Evolutionary conservation across 257 asterid species (phyloP).

Genomic region (Sherardia arvensis): DNA sequence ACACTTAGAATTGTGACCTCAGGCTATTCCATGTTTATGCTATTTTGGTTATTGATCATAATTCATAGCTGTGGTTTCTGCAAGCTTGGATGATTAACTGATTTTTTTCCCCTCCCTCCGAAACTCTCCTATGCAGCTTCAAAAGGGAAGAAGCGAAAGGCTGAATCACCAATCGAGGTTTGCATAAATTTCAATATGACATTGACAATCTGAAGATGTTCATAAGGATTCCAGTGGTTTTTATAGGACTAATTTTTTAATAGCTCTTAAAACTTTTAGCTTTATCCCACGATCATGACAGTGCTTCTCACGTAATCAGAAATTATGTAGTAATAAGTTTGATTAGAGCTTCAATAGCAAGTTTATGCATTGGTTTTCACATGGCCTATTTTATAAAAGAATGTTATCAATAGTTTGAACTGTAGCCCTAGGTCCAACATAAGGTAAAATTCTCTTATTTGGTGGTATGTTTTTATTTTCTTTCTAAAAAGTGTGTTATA

Average conservation of each 20-base stretch:
- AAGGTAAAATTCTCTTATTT: not conserved
- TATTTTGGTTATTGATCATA: not conserved
- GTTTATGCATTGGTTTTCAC: not conserved
- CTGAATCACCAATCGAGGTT: slow-evolving; percentile 68
- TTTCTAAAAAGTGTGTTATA: not conserved
- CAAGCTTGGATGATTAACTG: not conserved
- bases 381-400: not conserved
- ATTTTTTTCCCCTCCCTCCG: not conserved
- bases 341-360: not conserved
- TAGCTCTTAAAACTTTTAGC: too few relatives aligned
- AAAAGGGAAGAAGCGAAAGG: slow-evolving; percentile 76
- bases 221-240: not conserved
- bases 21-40: too few relatives aligned
- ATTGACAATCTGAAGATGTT: not conserved
- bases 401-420: not conserved
- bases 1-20: too few relatives aligned
- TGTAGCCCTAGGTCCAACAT: not conserved
- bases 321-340: not conserved
- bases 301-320: not conserved
- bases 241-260: too few relatives aligned
- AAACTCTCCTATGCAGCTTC: slow-evolving; percentile 35
- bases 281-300: too few relatives aligned
- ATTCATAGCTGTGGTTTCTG: not conserved
- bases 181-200: slow-evolving; percentile 14
- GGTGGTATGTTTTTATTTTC: too few relatives aligned